A percentile compares a stretch with the other conserved stretches of the same genome.
These are phyloP conservation scores for Nakazawaea sp. DNA, from an alignment of 805 yeast genomes.

Conservation along the genomic window DNA sequence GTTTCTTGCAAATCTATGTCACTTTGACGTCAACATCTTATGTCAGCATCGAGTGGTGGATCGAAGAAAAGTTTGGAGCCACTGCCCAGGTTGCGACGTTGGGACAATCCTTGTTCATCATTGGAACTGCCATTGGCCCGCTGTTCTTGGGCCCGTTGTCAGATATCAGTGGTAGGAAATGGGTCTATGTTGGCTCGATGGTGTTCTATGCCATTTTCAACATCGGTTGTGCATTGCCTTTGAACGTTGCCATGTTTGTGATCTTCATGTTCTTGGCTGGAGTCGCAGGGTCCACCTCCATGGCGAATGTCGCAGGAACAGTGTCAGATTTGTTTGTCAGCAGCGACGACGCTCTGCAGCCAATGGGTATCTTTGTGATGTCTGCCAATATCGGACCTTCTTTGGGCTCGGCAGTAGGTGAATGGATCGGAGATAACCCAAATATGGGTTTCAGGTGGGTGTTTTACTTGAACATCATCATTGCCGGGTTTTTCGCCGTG, in stretches of 20 bases:
- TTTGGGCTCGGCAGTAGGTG: slow-evolving; percentile 29
- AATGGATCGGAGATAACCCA: slow-evolving; percentile 24
- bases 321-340: slow-evolving; percentile 27
- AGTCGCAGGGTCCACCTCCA: slow-evolving; percentile 24
- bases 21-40: slow-evolving; percentile 26
- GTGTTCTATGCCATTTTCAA: slow-evolving; percentile 22
- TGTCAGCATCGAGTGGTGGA: slow-evolving; percentile 22
- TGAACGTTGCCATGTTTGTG: slow-evolving; percentile 25
- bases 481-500: slow-evolving; percentile 20
- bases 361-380: slow-evolving; percentile 27
- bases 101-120: slow-evolving; percentile 27
- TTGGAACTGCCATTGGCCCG: slow-evolving; percentile 29
- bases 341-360: slow-evolving; percentile 27
- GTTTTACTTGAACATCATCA: slow-evolving; percentile 24
- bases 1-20: slow-evolving; percentile 22
- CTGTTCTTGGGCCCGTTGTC: slow-evolving; percentile 29
- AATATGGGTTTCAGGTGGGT: slow-evolving; percentile 25
- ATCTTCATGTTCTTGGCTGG: slow-evolving; percentile 27
- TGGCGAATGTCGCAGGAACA: slow-evolving; percentile 29
- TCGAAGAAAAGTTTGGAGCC: slow-evolving; percentile 19
- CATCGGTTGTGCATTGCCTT: slow-evolving; percentile 27
- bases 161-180: slow-evolving; percentile 28
- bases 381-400: slow-evolving; percentile 29
- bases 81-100: slow-evolving; percentile 25
- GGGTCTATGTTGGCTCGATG: slow-evolving; percentile 27